A percentile compares a stretch with the other conserved stretches of the same genome.
phyloP scores from a whole-genome alignment of 176 grass and related monocot species.

The Hsuehochloa calcarea region DNA sequence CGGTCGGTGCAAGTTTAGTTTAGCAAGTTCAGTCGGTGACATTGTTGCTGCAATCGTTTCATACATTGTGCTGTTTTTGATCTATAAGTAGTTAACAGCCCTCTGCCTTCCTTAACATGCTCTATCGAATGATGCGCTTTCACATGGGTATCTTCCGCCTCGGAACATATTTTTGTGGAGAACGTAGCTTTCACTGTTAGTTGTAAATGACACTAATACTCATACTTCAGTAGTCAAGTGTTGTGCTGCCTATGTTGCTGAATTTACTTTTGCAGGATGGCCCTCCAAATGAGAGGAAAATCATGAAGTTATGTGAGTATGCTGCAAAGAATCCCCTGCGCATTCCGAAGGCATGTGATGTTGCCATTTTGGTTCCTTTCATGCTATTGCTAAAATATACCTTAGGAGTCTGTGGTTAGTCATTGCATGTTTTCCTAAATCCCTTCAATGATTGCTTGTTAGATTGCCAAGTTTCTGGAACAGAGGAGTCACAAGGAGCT shows the following conservation, averaged over 20 bases:
- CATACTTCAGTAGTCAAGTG: not conserved
- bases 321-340: constrained; percentile 91
- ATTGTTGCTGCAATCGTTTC: constrained; percentile 10
- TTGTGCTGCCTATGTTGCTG: not conserved
- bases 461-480: constrained; percentile 96
- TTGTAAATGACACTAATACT: not conserved
- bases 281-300: constrained; percentile 84
- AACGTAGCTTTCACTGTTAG: constrained; percentile 1
- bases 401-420: constrained; percentile 7
- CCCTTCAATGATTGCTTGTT: constrained; percentile 12
- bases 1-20: not conserved
- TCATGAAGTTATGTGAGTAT: constrained; percentile 96
- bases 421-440: constrained; percentile 5
- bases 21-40: not conserved
- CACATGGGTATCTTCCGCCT: constrained; percentile 7
- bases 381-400: not conserved
- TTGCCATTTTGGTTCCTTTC: constrained; percentile 27
- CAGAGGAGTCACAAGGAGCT: constrained; percentile 90
- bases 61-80: constrained; percentile 12
- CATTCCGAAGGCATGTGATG: constrained; percentile 72
- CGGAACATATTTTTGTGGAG: not conserved
- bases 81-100: constrained; percentile 9
- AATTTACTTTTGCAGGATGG: constrained; percentile 57
- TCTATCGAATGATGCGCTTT: not conserved
- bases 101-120: not conserved